Base-by-base conservation (phyloP, 2,329 filamentous ascomycete species). In the Monosporascus sp. region DNA sequence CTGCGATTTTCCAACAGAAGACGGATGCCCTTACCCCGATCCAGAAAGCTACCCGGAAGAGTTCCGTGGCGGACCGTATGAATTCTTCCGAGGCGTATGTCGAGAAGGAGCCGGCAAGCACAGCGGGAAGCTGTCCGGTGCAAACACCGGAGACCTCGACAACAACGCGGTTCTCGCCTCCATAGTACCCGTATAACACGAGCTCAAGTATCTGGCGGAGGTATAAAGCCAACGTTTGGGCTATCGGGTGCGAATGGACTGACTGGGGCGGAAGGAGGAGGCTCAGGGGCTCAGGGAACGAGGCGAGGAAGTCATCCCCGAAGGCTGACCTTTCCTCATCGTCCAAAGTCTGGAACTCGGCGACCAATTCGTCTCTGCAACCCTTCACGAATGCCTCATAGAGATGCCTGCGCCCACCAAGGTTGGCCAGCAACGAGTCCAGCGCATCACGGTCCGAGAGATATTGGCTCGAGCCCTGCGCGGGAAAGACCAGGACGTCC, bases 381-480 rank as follows among this genome's bases (percentile, higher is more conserved):
- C 37, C 14, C 22, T 43, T n/a, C 17, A 47, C 17, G 22, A 52
- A 45, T 7, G 17, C 1, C 3, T 52, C 24, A 17, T 41, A 48
- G 26, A 40, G 7, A 35, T 48, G 16, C 41, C 48, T 35, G 8
- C 31, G 37, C 17, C 20, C 31, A 11, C 44, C 50, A 14, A 52
- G 44, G 31, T n/a, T 38, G 3, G 20, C 40, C 16, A 43, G 26
- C 44, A 52, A 37, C 7, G 26, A 43, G n/a, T 48, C 26, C 37
- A 52, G n/a, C 8, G 44, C 22, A 26, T 44, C 24, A 41, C 41
- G 20, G 37, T 52, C 50, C 14, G 37, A 43, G 27, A 52, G 22
- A n/a, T 52, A 44, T 11, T 48, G 50, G 27, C 48, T 52, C 37
- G 50, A 52, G n/a, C 50, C 50, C 50, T 52, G 50, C 24, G 44